Percentiles rank a stretch among this genome's conserved stretches.
Conservation (phyloP, 2,329 filamentous ascomycete genomes). For the Fusarium mundagurra region DNA sequence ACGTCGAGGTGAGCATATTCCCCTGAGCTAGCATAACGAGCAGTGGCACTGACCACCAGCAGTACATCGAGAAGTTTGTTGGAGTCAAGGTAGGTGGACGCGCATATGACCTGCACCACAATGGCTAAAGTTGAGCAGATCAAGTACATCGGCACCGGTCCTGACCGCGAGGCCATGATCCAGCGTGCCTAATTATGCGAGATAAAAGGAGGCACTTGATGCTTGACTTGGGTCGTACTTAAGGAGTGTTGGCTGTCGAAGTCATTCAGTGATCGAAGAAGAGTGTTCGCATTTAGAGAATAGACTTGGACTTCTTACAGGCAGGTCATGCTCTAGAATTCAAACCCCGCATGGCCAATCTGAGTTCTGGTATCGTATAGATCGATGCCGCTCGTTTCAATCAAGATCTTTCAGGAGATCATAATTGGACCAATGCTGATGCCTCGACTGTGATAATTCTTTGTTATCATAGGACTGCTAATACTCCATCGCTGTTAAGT, state of each 20-base stretch:
- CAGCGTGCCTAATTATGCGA: background rate
- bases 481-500: background rate
- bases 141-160: background rate
- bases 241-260: constrained; percentile 19
- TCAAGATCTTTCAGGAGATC: background rate
- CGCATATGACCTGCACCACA: background rate
- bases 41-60: background rate
- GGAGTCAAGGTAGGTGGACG: background rate
- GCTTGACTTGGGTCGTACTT: constrained; percentile 17
- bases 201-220: constrained; percentile 12
- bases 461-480: background rate
- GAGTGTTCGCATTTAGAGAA: constrained; percentile 19
- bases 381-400: background rate
- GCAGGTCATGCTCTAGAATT: background rate
- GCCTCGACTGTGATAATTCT: background rate
- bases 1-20: background rate
- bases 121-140: background rate
- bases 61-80: background rate
- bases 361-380: background rate
- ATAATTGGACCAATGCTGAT: background rate
- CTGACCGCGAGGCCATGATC: background rate
- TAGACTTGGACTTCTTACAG: constrained; percentile 17
- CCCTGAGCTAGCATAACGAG: background rate
- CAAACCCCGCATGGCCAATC: background rate
- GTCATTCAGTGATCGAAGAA: constrained; percentile 18